Percentiles rank a stretch among this genome's conserved stretches.
Evolutionary conservation across 73 alveolate species (phyloP).

Genomic region (Symbiodinium natans): DNA sequence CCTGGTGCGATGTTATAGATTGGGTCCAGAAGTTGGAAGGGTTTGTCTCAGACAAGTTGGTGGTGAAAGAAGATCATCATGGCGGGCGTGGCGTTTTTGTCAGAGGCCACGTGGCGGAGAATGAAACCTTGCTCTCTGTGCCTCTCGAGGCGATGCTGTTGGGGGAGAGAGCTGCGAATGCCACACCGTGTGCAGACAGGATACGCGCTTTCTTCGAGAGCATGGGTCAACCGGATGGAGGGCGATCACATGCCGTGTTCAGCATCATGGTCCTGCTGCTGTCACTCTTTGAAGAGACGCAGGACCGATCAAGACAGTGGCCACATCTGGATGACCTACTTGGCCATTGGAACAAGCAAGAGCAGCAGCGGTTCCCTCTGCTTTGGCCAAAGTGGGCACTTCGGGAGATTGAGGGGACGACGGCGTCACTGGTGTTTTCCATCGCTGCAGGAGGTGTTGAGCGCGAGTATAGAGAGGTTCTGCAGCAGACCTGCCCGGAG

Average conservation of each 20-base stretch:
- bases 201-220: conserved; percentile 15
- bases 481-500: conserved; percentile 16
- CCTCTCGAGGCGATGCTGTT: conserved; percentile 23
- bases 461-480: conserved; percentile 44
- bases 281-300: background rate
- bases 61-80: background rate
- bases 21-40: conserved; percentile 21
- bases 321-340: conserved; percentile 42
- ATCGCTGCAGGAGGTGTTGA: conserved; percentile 36
- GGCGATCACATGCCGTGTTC: conserved; percentile 1
- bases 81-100: conserved; percentile 50
- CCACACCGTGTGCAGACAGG: conserved; percentile 20
- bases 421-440: conserved; percentile 6
- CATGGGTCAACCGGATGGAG: background rate
- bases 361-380: conserved; percentile 27
- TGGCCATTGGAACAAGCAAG: conserved; percentile 1
- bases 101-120: background rate
- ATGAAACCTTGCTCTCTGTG: conserved; percentile 17
- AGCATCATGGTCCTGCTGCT: conserved; percentile 40
- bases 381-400: conserved; percentile 12
- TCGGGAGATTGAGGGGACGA: conserved; percentile 31
- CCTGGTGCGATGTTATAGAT: background rate
- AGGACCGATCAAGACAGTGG: background rate
- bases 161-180: conserved; percentile 30
- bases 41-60: conserved; percentile 25